Conservation (phyloP, 1,284 basidiomycete genomes). For the Cutaneotrichosporon arboriforme region DNA sequence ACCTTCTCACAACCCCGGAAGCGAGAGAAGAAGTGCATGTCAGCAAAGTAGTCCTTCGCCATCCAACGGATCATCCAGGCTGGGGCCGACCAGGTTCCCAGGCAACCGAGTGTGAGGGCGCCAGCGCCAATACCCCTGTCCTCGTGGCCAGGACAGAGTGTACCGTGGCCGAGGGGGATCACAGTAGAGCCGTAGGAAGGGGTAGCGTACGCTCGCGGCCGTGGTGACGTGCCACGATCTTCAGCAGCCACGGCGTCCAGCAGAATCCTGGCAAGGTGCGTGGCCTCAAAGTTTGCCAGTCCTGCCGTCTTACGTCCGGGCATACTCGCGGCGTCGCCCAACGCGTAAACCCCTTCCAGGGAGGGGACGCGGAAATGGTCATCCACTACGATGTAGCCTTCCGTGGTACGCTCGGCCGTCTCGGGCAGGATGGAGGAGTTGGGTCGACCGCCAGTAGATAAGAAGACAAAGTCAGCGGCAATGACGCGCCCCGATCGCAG, state of each 20-base stretch:
- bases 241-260: not conserved
- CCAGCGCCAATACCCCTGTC: constrained; percentile 9
- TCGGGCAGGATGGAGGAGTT: constrained; percentile 37
- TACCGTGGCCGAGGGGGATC: constrained; percentile 8
- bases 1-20: not conserved
- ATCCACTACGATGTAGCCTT: constrained; percentile 40
- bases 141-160: not conserved
- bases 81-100: constrained; percentile 7
- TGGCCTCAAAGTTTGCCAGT: not conserved
- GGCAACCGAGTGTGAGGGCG: constrained; percentile 1
- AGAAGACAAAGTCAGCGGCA: constrained; percentile 48
- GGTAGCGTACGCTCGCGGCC: not conserved
- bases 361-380: constrained; percentile 30
- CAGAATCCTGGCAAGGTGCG: not conserved
- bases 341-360: constrained; percentile 33
- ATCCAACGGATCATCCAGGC: constrained; percentile 9
- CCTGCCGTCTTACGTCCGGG: constrained; percentile 10
- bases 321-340: constrained; percentile 32
- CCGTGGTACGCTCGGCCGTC: constrained; percentile 29
- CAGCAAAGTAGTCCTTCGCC: constrained; percentile 8
- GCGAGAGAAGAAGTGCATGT: constrained; percentile 25
- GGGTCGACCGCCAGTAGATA: constrained; percentile 46
- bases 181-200: not conserved
- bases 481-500: constrained; percentile 34
- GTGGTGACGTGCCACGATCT: too few species aligned